Evolutionary conservation across 208 protist species (phyloP), one percentile per base, ranked within the genome.

Genomic region (Crithidia acanthocephali): DNA sequence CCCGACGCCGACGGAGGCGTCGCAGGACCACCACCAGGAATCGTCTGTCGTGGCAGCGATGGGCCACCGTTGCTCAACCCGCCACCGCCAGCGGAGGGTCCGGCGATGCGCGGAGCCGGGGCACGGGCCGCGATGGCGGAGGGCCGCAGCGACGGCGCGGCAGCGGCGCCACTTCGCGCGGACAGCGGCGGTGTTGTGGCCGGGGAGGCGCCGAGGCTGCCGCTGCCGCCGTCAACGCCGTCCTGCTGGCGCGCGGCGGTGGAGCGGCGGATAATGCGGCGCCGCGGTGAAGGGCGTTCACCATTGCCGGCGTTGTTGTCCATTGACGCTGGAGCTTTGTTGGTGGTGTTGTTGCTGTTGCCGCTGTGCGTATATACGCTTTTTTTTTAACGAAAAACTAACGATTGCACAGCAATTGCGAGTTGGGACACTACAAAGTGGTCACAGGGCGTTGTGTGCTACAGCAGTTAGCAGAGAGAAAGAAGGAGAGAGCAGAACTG

Each of bases 251-350:
- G 57, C 5, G 63, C 65, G 0, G 65, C 72, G 35, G 53, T 57
- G 20, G 66, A 62, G 30, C 50, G 51, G 13, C 53, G 72, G 15
- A 74, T 23, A 20, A 68, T 69, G 40, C 60, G 56, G 11, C 63
- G 71, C 53, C 32, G 64, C 68, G 59, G 45, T 55, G 44, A 33
- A 50, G 45, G 33, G 32, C 48, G 63, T 23, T 58, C 52, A 18
- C 27, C 25, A 35, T 50, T 53, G 33, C 4, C 22, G 40, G 40
- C 44, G 35, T 30, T 58, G 10, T 20, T 7, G n/a, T 67, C 47
- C 48, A 55, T 42, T 32, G 2, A 23, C 15, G 18, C 45, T 50
- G 9, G 5, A 50, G 9, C 9, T 13, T 7, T 44, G 9, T 44
- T 44, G n/a, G n/a, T n/a, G n/a, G n/a, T n/a, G n/a, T 44, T 44